Evolutionary conservation across 2,329 filamentous ascomycete genomes (phyloP), one percentile per base, ranked within the genome.

Genomic region (Fusarium stilboides): DNA sequence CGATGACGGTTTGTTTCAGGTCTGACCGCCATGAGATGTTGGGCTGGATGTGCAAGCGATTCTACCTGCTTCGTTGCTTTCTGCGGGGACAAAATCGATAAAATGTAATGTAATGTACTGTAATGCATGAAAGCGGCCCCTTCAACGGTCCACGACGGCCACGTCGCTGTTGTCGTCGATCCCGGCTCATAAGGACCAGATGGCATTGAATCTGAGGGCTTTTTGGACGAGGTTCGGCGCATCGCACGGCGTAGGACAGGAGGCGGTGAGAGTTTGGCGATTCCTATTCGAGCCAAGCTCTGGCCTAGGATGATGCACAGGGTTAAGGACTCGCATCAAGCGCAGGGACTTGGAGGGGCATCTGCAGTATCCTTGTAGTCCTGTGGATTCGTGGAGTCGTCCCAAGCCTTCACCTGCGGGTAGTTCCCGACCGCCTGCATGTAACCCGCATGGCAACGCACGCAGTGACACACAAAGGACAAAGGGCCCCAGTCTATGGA

Each of bases 261-360:
- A 75, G 67, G 73, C 73, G 73, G 73, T 75, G 73, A 75, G 61
- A 62, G 68, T 57, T 74, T 67, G 60, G 51, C 73, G 71, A 75
- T 75, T 49, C 73, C 73, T 54, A 50, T 75, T 75, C 43, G 51
- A 70, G 73, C 55, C 61, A 69, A 68, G 47, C 28, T 37, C 52
- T 67, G 68, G 44, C 31, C 61, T 68, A 55, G 65, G 47, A 71
- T 69, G 57, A 70, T 72, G 70, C 68, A 74, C 69, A 64, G 63
- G 68, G 65, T 69, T 69, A 74, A 75, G 53, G 53, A 53, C 36
- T 65, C 52, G 68, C 62, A 65, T 55, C 45, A 52, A 55, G 65
- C 37, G 51, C 60, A 70, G 63, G 71, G 65, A 64, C 61, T 50
- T 53, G 52, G 53, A 57, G 60, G 67, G 67, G 45, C 56, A 63